Evolutionary conservation across 495 filamentous ascomycete genomes (phyloP).

Genomic region (Xanthoparmelia taractica): DNA sequence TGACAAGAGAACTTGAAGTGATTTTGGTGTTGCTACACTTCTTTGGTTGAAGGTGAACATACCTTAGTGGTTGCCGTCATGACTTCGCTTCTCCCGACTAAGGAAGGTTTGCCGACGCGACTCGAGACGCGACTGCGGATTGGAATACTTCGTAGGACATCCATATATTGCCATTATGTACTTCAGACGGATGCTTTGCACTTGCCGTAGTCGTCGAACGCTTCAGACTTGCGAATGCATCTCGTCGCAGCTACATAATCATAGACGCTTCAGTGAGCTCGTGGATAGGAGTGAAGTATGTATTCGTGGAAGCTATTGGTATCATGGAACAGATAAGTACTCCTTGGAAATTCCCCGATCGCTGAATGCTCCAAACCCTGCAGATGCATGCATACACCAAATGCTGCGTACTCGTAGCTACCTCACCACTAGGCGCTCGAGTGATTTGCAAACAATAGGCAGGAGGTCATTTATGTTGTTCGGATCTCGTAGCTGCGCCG

Average conservation of each 20-base stretch:
- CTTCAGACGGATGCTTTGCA: too few relatives aligned
- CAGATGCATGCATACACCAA: background rate
- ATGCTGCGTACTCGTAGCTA: background rate
- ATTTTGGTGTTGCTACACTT: background rate
- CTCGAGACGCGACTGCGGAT: background rate
- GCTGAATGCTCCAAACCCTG: background rate
- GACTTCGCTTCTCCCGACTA: background rate
- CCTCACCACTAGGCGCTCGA: constrained; percentile 37
- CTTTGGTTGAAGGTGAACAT: background rate
- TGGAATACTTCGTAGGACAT: too few relatives aligned
- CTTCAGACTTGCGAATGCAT: too few relatives aligned
- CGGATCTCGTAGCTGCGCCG: constrained; percentile 72
- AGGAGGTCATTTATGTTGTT: constrained; percentile 68
- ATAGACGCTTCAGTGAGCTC: too few relatives aligned
- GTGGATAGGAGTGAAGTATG: background rate
- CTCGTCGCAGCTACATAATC: too few relatives aligned
- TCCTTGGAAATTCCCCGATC: constrained; percentile 7
- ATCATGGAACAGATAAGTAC: background rate
- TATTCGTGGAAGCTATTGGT: background rate
- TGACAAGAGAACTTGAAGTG: background rate
- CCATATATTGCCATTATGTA: too few relatives aligned
- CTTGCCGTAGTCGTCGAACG: too few relatives aligned
- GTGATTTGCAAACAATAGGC: constrained; percentile 54
- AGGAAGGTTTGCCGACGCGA: constrained; percentile 14
- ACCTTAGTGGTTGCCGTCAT: constrained; percentile 16